Percentiles rank a stretch among this genome's conserved stretches.
Evolutionary conservation across 2,329 filamentous ascomycete genomes (phyloP).

Genomic region (Fusarium tricinctum): DNA sequence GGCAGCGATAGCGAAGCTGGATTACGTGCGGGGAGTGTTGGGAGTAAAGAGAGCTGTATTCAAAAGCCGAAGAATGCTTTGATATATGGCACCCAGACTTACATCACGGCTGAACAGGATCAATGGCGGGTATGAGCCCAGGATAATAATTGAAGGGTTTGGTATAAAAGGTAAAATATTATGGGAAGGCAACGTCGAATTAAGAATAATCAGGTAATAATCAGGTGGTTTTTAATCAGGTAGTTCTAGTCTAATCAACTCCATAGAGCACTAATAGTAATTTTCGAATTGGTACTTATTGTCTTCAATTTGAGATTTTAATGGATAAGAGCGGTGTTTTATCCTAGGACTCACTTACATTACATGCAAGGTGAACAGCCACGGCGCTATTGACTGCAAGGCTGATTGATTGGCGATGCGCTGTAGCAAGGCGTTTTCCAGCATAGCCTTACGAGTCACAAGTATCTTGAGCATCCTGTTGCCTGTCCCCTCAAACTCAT

Average conservation of each 20-base stretch:
- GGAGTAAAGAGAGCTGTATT: background rate
- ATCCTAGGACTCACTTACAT: background rate
- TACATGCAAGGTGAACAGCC: background rate
- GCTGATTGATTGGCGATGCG: background rate
- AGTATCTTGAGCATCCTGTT: no score
- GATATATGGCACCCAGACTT: slow-evolving; percentile 21
- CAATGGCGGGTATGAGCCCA: background rate
- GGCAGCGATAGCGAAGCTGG: slow-evolving; percentile 7
- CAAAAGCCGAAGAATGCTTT: background rate
- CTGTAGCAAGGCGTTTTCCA: background rate
- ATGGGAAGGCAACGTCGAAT: background rate
- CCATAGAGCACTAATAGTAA: background rate
- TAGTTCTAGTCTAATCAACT: background rate
- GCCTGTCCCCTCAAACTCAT: no score
- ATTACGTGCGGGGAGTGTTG: background rate
- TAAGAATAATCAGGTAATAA: background rate
- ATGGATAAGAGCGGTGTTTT: no score
- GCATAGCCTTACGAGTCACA: accelerated
- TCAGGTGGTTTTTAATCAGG: no score
- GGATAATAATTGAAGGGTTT: no score
- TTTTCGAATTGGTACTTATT: no score
- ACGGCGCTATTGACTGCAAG: background rate
- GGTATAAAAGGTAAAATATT: background rate
- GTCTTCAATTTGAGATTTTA: no score
- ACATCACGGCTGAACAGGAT: background rate